phyloP scores from a whole-genome alignment of 2,329 filamentous ascomycete species.

The Emydomyces testavorans region DNA sequence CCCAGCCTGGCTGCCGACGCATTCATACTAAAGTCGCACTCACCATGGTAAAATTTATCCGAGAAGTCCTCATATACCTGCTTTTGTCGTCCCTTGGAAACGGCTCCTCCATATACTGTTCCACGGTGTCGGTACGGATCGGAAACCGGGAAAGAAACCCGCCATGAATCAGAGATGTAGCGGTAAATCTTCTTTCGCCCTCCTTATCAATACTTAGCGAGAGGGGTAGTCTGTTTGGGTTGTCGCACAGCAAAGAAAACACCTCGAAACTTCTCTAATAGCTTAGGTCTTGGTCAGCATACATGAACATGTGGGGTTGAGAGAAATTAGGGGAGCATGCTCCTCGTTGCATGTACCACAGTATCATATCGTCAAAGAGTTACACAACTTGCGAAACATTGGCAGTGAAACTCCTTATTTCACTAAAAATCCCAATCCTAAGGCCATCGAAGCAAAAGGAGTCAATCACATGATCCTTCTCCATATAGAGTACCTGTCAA shows the following conservation, averaged over 20 bases:
- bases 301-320: slow-evolving; percentile 4
- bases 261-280: slow-evolving; percentile 5
- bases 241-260: slow-evolving; percentile 4
- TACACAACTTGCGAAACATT: neutral
- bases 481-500: neutral
- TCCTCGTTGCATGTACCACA: slow-evolving; percentile 1
- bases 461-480: neutral
- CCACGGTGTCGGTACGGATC: slow-evolving; percentile 1
- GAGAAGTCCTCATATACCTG: neutral
- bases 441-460: neutral
- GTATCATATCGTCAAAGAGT: neutral
- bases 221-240: neutral
- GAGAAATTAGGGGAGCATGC: neutral
- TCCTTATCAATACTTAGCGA: neutral
- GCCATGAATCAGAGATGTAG: neutral
- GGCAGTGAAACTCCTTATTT: neutral
- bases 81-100: neutral
- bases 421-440: neutral
- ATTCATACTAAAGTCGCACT: neutral
- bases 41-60: neutral
- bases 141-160: slow-evolving; percentile 6
- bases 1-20: neutral
- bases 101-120: no score
- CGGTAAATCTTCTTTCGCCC: neutral
- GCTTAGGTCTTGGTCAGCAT: neutral